These are phyloP conservation scores for Mychonastes homosphaera DNA, from an alignment of 139 green algal genomes.

Conservation along the genomic window DNA sequence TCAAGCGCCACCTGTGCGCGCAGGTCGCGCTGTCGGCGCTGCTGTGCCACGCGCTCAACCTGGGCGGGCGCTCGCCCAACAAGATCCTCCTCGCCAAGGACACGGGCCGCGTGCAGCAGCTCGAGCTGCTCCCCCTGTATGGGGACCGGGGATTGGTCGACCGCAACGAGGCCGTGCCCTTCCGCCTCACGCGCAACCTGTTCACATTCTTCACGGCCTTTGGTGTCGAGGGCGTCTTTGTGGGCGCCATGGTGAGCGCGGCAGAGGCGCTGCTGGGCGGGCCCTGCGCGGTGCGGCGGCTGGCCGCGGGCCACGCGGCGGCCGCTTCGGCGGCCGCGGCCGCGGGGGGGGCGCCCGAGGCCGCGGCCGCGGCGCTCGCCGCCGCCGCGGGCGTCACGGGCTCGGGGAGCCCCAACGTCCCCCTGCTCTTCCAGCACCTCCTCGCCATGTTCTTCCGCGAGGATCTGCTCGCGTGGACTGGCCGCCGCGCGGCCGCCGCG, in stretches of 20 bases:
- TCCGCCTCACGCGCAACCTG: slow-evolving; percentile 96
- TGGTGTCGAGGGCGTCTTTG: slow-evolving; percentile 77
- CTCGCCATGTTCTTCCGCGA: slow-evolving; percentile 81
- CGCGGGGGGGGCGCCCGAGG: not conserved
- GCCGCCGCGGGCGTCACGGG: not conserved
- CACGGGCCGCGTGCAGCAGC: slow-evolving; percentile 71
- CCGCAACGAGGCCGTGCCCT: slow-evolving; percentile 79
- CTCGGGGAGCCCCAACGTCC: not conserved
- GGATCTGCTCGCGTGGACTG: slow-evolving; percentile 43
- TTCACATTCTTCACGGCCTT: slow-evolving; percentile 87
- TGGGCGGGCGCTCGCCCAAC: slow-evolving; percentile 72
- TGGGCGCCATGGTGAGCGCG: slow-evolving; percentile 48
- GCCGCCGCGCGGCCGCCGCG: too few species aligned
- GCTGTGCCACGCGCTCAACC: slow-evolving; percentile 70
- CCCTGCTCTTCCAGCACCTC: slow-evolving; percentile 22
- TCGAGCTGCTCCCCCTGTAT: slow-evolving; percentile 74
- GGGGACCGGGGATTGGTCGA: slow-evolving; percentile 34
- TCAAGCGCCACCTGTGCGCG: slow-evolving; percentile 82
- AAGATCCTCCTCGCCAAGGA: slow-evolving; percentile 84
- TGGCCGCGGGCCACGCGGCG: not conserved
- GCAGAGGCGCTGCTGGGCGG: slow-evolving; percentile 33
- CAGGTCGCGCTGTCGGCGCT: slow-evolving; percentile 81
- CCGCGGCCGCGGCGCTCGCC: not conserved
- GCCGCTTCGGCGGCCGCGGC: not conserved
- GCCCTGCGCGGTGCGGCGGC: slow-evolving; percentile 2